Evolutionary conservation across 805 yeast genomes (phyloP), one percentile per base, ranked within the genome.

Genomic region (Candida mattraensis): DNA sequence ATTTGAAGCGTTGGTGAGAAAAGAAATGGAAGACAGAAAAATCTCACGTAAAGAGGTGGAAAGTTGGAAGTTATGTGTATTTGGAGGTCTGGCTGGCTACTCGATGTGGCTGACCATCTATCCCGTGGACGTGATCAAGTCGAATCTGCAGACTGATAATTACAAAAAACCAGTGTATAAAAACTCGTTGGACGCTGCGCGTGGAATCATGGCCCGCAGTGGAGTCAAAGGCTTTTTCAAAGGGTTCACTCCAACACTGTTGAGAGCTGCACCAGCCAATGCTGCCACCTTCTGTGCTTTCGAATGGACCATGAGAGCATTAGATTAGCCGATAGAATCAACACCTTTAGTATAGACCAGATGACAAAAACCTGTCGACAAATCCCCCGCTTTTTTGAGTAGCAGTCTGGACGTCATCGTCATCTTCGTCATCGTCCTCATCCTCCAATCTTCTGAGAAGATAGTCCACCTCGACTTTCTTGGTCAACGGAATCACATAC

Each of bases 191-290:
- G 74, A 74, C 40, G 94, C 87, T 18, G 64, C 76, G 12, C 69
- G 58, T 38, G 69, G 71, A 38, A 70, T 87, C 15, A 71, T 58
- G 53, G 61, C 58, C 31, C 67, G 70, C n/a, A 68, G 70, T 34
- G 97, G 98, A 18, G 39, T 78, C 17, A 69, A 69, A 44, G 95
- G 95, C 0, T 84, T 93, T 54, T 85, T 86, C 64, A 82, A 82
- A 63, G 99, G 99, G 2, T 89, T 94, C 57, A 63, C 78, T 13
- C 97, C 99, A 24, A 89, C 98, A 0, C 77, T 93, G 45, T 67
- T 93, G 46, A 83, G 99, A 65, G 98, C 99, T 32, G 95, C 96
- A 3, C 99, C 99, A 1, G 99, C 94, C 3, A 94, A 93, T 58
- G 99, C 96, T 26, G 95, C 94, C 19, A 94, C 99, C 0, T 93